These are phyloP conservation scores for Diaporthe capsici DNA, from an alignment of 2,329 filamentous ascomycete genomes.

Conservation along the genomic window DNA sequence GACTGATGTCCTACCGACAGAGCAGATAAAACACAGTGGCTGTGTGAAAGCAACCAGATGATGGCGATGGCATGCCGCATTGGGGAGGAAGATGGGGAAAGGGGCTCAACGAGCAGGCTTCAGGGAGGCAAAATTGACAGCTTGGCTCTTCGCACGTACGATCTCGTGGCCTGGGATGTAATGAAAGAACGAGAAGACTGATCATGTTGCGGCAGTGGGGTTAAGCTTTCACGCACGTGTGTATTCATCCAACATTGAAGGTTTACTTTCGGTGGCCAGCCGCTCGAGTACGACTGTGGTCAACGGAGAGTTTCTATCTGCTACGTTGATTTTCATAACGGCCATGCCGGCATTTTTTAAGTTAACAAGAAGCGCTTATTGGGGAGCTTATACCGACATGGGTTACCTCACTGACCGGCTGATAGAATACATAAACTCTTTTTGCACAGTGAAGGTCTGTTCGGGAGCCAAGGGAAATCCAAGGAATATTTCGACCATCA, in stretches of 20 bases:
- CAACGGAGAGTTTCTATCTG: background rate
- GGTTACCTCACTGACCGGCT: background rate
- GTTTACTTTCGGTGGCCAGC: constrained; percentile 3
- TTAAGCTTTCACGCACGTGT: background rate
- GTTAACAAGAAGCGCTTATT: background rate
- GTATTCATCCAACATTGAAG: background rate
- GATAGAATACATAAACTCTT: background rate
- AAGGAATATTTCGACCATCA: background rate
- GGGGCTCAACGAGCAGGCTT: constrained; percentile 12
- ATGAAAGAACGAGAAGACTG: background rate
- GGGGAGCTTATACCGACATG: background rate
- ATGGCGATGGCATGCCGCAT: constrained; percentile 19
- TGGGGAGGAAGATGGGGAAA: background rate
- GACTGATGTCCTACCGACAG: constrained; percentile 5
- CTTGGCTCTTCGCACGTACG: constrained; percentile 3
- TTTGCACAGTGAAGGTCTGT: background rate
- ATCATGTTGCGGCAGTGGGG: background rate
- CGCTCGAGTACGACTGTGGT: background rate
- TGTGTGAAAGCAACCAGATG: constrained; percentile 24
- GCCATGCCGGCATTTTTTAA: background rate
- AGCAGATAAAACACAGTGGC: constrained; percentile 26
- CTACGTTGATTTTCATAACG: background rate
- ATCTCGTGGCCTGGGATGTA: background rate
- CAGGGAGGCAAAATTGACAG: constrained; percentile 27
- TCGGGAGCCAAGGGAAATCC: background rate